Conservation (phyloP, 164 flowering plant species). For the Vitis rupestris region DNA sequence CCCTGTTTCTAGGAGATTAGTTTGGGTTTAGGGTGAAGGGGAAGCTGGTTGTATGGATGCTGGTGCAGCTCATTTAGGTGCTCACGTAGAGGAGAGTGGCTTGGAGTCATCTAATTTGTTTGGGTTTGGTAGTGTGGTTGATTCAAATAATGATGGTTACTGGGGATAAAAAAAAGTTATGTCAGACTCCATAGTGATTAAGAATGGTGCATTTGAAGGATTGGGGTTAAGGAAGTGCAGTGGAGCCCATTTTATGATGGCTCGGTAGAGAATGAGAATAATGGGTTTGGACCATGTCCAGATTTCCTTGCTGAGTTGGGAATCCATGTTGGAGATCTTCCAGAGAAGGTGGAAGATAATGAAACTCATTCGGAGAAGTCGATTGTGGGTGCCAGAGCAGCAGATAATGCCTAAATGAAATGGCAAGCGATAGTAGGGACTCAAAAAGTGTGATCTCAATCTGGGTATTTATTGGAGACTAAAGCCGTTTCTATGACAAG, state of each 20-base stretch:
- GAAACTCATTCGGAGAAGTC: constrained; percentile 16
- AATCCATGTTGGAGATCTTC: constrained; percentile 28
- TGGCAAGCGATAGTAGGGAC: background rate
- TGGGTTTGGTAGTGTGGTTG: constrained; percentile 17
- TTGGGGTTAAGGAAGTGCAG: constrained; percentile 69
- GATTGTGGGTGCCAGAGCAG: constrained; percentile 6
- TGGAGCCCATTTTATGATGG: constrained; percentile 76
- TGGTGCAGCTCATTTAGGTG: too few relatives aligned
- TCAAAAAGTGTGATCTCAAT: constrained; percentile 17
- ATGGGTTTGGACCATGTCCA: too few relatives aligned
- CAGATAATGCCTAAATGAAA: background rate
- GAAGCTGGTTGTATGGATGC: constrained; percentile 3
- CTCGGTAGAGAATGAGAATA: constrained; percentile 22
- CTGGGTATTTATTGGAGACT: constrained; percentile 1
- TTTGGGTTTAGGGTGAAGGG: background rate
- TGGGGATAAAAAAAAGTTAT: constrained; percentile 15
- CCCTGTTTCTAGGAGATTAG: too few relatives aligned
- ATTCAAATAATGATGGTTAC: constrained; percentile 15
- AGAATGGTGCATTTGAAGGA: constrained; percentile 28
- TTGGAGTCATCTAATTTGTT: constrained; percentile 27
- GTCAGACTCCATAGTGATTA: constrained; percentile 14
- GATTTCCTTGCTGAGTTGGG: constrained; percentile 62
- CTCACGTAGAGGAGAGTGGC: constrained; percentile 12
- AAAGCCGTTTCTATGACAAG: too few relatives aligned
- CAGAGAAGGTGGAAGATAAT: constrained; percentile 20